Evolutionary conservation across 352 stramenopile species (phyloP), one percentile per base, ranked within the genome.

Genomic region (Aphanomyces euteiches): DNA sequence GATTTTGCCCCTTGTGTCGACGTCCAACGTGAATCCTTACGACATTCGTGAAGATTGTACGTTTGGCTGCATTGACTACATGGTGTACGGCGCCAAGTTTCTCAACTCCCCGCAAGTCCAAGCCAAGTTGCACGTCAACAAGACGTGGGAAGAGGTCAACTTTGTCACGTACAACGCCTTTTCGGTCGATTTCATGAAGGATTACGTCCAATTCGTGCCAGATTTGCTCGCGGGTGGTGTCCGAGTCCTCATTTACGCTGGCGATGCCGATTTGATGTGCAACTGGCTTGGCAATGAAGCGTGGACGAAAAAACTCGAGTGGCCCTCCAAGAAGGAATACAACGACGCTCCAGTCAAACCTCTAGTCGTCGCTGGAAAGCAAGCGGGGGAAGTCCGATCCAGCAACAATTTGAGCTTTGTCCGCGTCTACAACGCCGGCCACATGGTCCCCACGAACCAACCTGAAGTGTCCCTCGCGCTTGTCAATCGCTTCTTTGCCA

Each of bases 281-380:
- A 99, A 99, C 76, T 98, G 96, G 83, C 75, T 98, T 50, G 97
- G 96, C 28, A 99, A 98, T 40, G 73, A 97, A 68, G 95, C 95
- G 36, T 99, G 95, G 96, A 97, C 93, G 0, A 76, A 92, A 36
- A 83, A 73, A 5, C 78, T 99, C 47, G 84, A 98, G 38, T 99
- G 97, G 97, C 82, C 72, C 36, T 92, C 96, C 53, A 87, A 92
- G 74, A 67, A 76, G 10, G 78, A 84, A 12, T 99, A 98, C 79
- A 90, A 94, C 43, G 73, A 66, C 0, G 84, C 76, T 4, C 37
- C 64, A 5, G 81, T 80, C 50, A 71, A 43, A 76, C 65, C 79
- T 66, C 78, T 67, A 34, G 58, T 79, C 4, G 53, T 73, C 12
- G 43, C 71, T 37, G 71, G 57, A 17, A 71, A 39, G 39, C 28